phyloP scores from a whole-genome alignment of 345 rosid species.

The rapeseed (Brassica napus) region Da-Ae NC_063434.1:27901001-27901500 shows the following conservation, averaged over 20 bases:
- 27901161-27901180: neutral
- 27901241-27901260: neutral
- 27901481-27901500: constrained; percentile 23
- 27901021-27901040: neutral
- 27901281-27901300: neutral
- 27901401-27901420: constrained; percentile 26
- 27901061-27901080: neutral
- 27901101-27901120: neutral
- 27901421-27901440: constrained; percentile 25
- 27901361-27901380: neutral
- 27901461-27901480: constrained; percentile 37
- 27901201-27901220: neutral
- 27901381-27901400: neutral
- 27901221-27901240: neutral
- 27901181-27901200: neutral
- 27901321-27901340: neutral
- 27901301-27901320: neutral
- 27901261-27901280: neutral
- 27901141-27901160: neutral
- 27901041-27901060: neutral
- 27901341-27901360: neutral
- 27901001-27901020: neutral
- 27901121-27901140: neutral
- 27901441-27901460: constrained; percentile 28
- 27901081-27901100: neutral